Base-by-base conservation (phyloP, 1,139 yeast species). In the Blastobotrys malaysiensis region DNA sequence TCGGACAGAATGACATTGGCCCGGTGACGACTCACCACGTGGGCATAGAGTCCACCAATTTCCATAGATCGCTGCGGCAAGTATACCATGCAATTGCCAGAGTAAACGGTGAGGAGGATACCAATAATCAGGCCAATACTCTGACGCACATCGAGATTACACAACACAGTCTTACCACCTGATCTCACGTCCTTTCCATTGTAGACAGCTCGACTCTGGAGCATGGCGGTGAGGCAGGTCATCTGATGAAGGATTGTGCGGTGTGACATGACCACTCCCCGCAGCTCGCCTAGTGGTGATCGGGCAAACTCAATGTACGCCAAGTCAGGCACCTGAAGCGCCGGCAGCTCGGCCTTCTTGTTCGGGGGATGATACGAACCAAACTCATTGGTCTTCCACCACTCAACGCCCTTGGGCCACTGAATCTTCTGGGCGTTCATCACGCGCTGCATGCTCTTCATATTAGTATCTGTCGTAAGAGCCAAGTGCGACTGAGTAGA, bases 181-280 rank as follows among this genome's bases (percentile, higher is more conserved):
- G 43, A 22, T 49, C 53, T 4, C 9, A 49, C 18, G 27, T 56
- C 49, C 39, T 55, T 53, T n/a, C 61, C 59, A 27, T 57, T 74
- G 55, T 88, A 83, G 66, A 81, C 80, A 19, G 58, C 58, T 49
- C 67, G 57, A 53, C 72, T 57, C 49, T 68, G 66, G 19, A 93
- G 72, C 24, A 95, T 81, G 5, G 82, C 78, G 13, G 86, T 79
- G 43, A 95, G 68, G 52, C 89, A 81, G 56, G 81, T 79, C 93
- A 93, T 88, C 67, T 93, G 99, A 63, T 89, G 95, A 64, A 87
- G 77, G 16, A 95, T 80, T 0, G 97, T 90, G 57, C 89, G 77
- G 65, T 93, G 98, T 31, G 95, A 86, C 67, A 95, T 79, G 0
- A 95, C 97, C 45, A 95, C 96, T 5, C 99, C 99, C 53, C 97